Base-by-base conservation (phyloP, 1,284 basidiomycete genomes). In the Fomitopsis schrenkii region DNA sequence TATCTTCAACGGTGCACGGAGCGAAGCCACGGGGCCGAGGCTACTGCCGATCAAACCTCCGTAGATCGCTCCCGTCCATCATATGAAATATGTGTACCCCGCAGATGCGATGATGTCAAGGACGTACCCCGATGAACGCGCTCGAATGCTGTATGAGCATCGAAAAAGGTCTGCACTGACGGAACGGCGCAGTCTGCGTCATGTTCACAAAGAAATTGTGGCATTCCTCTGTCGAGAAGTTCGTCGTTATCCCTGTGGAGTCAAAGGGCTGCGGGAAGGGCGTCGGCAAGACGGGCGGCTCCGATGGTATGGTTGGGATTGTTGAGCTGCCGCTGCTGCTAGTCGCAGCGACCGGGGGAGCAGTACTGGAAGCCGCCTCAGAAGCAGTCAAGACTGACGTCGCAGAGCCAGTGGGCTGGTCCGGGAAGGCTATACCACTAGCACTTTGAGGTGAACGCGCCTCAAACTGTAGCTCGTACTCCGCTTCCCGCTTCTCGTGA, bases 181-280 rank as follows among this genome's bases (percentile, higher is more conserved):
- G 78, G 72, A 94, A 93, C 0, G 84, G 70, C 2, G 73, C 48
- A 0, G 81, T 75, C 63, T 80, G 78, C 0, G 90, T 87, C 84
- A 94, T 90, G 66, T 89, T 88, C 28, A 76, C 65, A 72, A 94
- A 87, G 74, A 92, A 93, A 59, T 79, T 75, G 62, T 83, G 79
- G 71, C 93, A 95, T 44, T 77, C 72, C 26, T 73, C 63, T 36
- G 83, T 84, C 9, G 88, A 85, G 67, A 91, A 89, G 68, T 89
- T 87, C 42, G 79, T 70, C 12, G 82, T 78, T 54, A 93, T 71
- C 35, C 52, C 52, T 22, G 81, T 79, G 2, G 82, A 79, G 68
- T 93, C 91, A 66, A 89, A 86, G 0, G 92, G 82, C 63, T 89
- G 89, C 1, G 91, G 91, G 67, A 91, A 91, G 0, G 92, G 91